Percentiles rank a stretch among this genome's conserved stretches.
Conservation (phyloP, 2,329 filamentous ascomycete genomes). For the Ploettnerulaceae sp. region DNA sequence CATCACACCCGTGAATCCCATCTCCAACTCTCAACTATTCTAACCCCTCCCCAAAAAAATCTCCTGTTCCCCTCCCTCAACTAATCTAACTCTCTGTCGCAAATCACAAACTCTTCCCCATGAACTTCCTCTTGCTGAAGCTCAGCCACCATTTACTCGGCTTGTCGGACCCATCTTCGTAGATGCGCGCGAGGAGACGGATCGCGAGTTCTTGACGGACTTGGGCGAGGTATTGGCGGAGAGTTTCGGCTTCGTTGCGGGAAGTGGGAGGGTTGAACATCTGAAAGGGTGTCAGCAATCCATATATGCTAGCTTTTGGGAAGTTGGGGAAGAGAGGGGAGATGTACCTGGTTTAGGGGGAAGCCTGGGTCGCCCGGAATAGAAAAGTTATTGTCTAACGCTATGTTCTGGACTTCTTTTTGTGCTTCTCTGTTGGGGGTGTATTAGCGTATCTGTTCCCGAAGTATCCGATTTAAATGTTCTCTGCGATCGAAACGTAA, state of each 20-base stretch:
- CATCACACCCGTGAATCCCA: not conserved
- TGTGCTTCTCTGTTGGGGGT: constrained; percentile 41
- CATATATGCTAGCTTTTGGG: too few species aligned
- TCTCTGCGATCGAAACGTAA: not conserved
- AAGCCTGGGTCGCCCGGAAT: constrained; percentile 91
- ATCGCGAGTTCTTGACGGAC: constrained; percentile 86
- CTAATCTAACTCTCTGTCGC: not conserved
- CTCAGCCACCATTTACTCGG: constrained; percentile 93
- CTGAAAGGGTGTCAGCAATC: constrained; percentile 37
- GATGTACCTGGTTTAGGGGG: constrained; percentile 76
- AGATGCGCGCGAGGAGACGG: constrained; percentile 80
- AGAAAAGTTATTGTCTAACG: constrained; percentile 89
- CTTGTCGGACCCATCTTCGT: constrained; percentile 72
- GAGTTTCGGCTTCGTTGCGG: constrained; percentile 80
- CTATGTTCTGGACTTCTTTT: constrained; percentile 81
- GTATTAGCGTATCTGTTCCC: constrained; percentile 6
- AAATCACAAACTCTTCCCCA: constrained; percentile 78
- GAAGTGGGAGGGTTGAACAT: constrained; percentile 88
- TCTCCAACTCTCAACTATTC: not conserved
- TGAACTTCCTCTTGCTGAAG: constrained; percentile 98
- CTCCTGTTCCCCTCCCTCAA: not conserved
- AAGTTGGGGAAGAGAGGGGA: not conserved
- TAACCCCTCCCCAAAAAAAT: not conserved
- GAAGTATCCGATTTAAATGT: not conserved
- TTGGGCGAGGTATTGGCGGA: constrained; percentile 87